Conservation (phyloP, 176 grass and related monocot species). For the Carex littledalei region DNA sequence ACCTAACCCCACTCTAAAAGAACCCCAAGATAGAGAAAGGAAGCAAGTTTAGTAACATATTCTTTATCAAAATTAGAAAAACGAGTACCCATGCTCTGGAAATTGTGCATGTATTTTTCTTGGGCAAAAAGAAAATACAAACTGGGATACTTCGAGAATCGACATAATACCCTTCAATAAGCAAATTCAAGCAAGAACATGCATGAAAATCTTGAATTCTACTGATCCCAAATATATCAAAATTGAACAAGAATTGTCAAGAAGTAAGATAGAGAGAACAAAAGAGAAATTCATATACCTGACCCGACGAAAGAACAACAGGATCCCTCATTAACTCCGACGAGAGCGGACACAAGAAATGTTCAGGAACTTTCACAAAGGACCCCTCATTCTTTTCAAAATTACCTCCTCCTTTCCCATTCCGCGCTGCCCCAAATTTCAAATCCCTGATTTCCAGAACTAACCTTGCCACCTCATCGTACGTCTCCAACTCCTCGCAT, state of each 20-base stretch:
- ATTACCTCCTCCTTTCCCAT: neutral
- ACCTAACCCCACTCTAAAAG: neutral
- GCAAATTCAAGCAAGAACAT: neutral
- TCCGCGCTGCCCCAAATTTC: conserved; percentile 28
- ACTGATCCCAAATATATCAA: neutral
- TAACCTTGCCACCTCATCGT: conserved; percentile 46
- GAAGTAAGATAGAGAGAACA: conserved; percentile 1
- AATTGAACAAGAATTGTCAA: neutral
- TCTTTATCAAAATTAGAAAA: neutral
- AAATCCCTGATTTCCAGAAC: conserved; percentile 43
- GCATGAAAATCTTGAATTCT: neutral
- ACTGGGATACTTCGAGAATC: neutral
- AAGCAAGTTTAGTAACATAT: neutral
- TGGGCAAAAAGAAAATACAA: neutral
- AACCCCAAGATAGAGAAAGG: neutral
- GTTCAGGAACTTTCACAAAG: conserved; percentile 28
- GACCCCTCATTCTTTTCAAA: neutral
- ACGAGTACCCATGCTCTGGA: neutral
- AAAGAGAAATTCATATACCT: conserved; percentile 41
- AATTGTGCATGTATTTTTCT: neutral
- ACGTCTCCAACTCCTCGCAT: conserved; percentile 19
- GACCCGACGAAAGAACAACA: conserved; percentile 64
- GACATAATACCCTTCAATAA: neutral
- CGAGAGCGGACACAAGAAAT: conserved; percentile 74
- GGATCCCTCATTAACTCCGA: conserved; percentile 68